Evolutionary conservation across 2,329 filamentous ascomycete species (phyloP).

Genomic region (Cryphonectria nitschkei): DNA sequence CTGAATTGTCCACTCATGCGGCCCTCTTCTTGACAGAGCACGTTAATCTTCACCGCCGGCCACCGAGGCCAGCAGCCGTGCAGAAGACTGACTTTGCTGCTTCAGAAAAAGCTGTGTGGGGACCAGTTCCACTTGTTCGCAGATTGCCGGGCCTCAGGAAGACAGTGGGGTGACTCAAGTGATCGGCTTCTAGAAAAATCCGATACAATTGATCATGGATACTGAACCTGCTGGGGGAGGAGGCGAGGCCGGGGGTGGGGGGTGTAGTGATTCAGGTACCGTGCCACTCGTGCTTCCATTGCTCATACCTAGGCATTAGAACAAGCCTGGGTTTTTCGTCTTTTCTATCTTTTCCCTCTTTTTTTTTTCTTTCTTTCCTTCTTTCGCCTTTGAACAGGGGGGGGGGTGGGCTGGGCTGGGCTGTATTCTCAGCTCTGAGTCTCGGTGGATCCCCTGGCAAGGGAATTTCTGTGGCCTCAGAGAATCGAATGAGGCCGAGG

Average conservation of each 20-base stretch:
- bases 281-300: neutral
- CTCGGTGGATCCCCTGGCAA: neutral
- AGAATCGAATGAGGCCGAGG: neutral
- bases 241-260: neutral
- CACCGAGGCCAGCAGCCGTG: neutral
- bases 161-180: neutral
- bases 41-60: neutral
- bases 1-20: neutral
- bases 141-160: constrained; percentile 17
- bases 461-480: neutral
- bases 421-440: constrained; percentile 7
- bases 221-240: neutral
- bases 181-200: constrained; percentile 11
- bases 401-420: neutral
- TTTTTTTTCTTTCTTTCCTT: neutral
- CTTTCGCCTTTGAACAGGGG: neutral
- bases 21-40: neutral
- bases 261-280: neutral
- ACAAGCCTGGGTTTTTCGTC: neutral
- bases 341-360: neutral
- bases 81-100: neutral
- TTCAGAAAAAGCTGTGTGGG: neutral
- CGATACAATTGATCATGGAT: neutral
- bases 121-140: constrained; percentile 11
- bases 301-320: neutral